Percentiles rank a stretch among this genome's conserved stretches.
These are phyloP conservation scores for Dioszegia crocea DNA, from an alignment of 768 basidiomycete genomes.

Conservation along the genomic window DNA sequence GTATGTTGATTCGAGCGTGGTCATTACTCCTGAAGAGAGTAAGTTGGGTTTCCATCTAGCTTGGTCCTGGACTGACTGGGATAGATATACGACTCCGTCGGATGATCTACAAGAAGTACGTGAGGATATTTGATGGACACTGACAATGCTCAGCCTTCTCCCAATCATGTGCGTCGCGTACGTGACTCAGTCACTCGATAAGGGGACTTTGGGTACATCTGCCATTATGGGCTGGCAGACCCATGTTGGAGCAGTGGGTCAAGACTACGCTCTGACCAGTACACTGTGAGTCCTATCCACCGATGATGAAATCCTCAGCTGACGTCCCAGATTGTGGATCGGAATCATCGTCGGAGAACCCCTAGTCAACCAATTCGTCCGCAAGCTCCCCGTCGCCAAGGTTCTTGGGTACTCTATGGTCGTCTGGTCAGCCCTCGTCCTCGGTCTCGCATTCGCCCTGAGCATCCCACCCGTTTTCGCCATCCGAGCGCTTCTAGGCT, in stretches of 20 bases:
- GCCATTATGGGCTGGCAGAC: conserved; percentile 19
- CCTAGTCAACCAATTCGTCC: conserved; percentile 26
- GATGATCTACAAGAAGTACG: conserved; percentile 21
- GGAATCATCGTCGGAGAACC: conserved; percentile 38
- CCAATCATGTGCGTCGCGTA: conserved; percentile 21
- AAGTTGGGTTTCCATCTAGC: background rate
- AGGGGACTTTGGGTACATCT: conserved; percentile 21
- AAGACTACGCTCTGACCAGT: conserved; percentile 30
- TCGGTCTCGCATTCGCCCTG: conserved; percentile 23
- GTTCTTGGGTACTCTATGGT: conserved; percentile 8
- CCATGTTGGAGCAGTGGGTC: conserved; percentile 3
- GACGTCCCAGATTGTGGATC: too few species aligned
- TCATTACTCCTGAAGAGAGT: conserved; percentile 26
- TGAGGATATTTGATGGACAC: background rate
- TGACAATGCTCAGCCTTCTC: conserved; percentile 3
- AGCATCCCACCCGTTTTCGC: conserved; percentile 22
- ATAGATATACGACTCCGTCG: conserved; percentile 39
- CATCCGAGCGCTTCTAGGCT: conserved; percentile 26
- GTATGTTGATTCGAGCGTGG: conserved; percentile 26
- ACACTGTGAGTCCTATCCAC: conserved; percentile 11
- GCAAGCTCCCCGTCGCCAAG: conserved; percentile 19
- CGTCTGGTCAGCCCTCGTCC: conserved; percentile 8
- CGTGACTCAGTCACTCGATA: conserved; percentile 31
- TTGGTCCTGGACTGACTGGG: background rate
- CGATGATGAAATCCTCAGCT: background rate